phyloP scores from a whole-genome alignment of 1,284 basidiomycete genomes.

The Cystobasidium slooffiae region DNA sequence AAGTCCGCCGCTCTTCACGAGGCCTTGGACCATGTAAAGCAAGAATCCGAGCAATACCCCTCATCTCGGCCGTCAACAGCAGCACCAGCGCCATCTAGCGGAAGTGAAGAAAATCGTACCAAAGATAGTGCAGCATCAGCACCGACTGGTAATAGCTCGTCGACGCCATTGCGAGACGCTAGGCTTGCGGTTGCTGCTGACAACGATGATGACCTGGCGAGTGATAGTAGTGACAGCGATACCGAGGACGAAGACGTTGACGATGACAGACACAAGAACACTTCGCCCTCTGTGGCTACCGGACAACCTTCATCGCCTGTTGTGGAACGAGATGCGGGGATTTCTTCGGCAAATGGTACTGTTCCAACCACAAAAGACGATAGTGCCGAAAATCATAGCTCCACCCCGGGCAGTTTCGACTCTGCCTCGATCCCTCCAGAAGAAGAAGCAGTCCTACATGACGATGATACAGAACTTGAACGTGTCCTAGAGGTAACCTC shows the following conservation, averaged over 20 bases:
- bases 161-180: too few species aligned
- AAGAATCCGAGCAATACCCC: background rate
- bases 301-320: too few species aligned
- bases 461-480: conserved; percentile 82
- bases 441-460: conserved; percentile 76
- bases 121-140: background rate
- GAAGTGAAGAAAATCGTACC: background rate
- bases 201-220: conserved; percentile 45
- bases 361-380: background rate
- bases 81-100: background rate
- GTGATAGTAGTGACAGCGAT: conserved; percentile 42
- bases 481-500: conserved; percentile 70
- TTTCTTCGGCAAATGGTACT: too few species aligned
- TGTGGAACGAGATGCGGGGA: too few species aligned
- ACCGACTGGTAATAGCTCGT: background rate
- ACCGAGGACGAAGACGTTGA: conserved; percentile 41
- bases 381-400: background rate
- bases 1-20: conserved; percentile 61
- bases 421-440: conserved; percentile 30
- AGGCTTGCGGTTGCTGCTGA: background rate
- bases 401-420: background rate
- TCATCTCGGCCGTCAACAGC: background rate
- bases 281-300: too few species aligned
- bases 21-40: conserved; percentile 33
- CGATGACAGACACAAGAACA: background rate